Evolutionary conservation across 73 alveolate genomes (phyloP), one percentile per base, ranked within the genome.

Genomic region (Durusdinium trenchii): DNA sequence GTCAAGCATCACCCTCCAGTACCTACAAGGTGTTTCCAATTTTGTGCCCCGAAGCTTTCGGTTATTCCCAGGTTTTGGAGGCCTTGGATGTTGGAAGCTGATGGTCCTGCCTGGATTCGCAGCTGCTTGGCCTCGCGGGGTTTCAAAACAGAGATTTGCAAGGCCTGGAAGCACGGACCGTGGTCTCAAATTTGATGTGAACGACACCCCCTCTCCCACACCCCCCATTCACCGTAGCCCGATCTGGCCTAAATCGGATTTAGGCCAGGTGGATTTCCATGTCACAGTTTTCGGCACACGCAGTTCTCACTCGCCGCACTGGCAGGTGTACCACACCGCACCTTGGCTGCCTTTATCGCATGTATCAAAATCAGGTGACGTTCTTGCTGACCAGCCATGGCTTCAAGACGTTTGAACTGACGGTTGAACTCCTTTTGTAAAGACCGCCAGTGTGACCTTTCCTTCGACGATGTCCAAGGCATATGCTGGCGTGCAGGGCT

Each of bases 401-500:
- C n/a, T n/a, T n/a, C n/a, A n/a, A n/a, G n/a, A n/a, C n/a, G n/a
- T n/a, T n/a, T n/a, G n/a, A n/a, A n/a, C n/a, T n/a, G n/a, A n/a
- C n/a, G n/a, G n/a, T n/a, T n/a, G n/a, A n/a, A n/a, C n/a, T n/a
- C n/a, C n/a, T n/a, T n/a, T n/a, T n/a, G n/a, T n/a, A n/a, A n/a
- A n/a, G n/a, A n/a, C n/a, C n/a, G n/a, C n/a, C n/a, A n/a, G n/a
- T n/a, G n/a, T n/a, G n/a, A n/a, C n/a, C n/a, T n/a, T n/a, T n/a
- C n/a, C n/a, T n/a, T n/a, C n/a, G n/a, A n/a, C n/a, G n/a, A n/a
- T n/a, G n/a, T n/a, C 73, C 61, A 16, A 89, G 96, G 96, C 96
- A 64, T 89, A 89, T 10, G 96, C 96, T 16, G 96, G 96, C 40
- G 96, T 89, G 73, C 96, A 89, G 42, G 96, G 96, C 71, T 89